Evolutionary conservation across 2,329 filamentous ascomycete species (phyloP).

Genomic region (Neopestalotiopsis sp.): DNA sequence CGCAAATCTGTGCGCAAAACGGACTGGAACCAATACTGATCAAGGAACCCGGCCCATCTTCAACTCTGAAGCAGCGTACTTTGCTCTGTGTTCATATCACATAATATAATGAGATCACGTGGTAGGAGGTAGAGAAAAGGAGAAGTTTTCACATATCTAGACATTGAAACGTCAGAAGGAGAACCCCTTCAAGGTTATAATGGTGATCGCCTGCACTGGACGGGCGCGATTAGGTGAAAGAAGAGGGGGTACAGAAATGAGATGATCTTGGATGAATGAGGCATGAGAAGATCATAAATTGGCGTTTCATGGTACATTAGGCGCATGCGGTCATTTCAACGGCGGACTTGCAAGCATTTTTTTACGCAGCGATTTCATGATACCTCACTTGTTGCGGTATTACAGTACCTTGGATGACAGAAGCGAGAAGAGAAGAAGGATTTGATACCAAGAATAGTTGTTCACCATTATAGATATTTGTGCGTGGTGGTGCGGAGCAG

Average conservation of each 20-base stretch:
- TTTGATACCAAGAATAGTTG: constrained; percentile 13
- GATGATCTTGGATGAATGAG: constrained; percentile 13
- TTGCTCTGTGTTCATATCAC: not conserved
- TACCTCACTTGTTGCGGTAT: not conserved
- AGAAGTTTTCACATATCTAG: not conserved
- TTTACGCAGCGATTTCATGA: constrained; percentile 12
- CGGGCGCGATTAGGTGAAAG: not conserved
- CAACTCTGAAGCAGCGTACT: not conserved
- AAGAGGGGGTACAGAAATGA: not conserved
- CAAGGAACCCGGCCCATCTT: not conserved
- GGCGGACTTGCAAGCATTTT: constrained; percentile 1
- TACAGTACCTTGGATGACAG: constrained; percentile 13
- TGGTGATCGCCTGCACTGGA: not conserved
- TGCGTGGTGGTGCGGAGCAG: not conserved
- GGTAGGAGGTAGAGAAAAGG: not conserved
- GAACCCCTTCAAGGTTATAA: not conserved
- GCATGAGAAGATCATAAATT: not conserved
- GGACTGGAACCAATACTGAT: constrained; percentile 30
- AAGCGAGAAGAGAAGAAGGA: not conserved
- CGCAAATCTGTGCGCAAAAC: constrained; percentile 48
- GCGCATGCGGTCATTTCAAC: constrained; percentile 9
- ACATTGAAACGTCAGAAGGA: not conserved
- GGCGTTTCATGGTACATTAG: not conserved
- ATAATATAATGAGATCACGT: constrained; percentile 11
- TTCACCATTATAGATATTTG: not conserved